Evolutionary conservation across 2,329 filamentous ascomycete genomes (phyloP).

Genomic region (Fusarium equiseti): DNA sequence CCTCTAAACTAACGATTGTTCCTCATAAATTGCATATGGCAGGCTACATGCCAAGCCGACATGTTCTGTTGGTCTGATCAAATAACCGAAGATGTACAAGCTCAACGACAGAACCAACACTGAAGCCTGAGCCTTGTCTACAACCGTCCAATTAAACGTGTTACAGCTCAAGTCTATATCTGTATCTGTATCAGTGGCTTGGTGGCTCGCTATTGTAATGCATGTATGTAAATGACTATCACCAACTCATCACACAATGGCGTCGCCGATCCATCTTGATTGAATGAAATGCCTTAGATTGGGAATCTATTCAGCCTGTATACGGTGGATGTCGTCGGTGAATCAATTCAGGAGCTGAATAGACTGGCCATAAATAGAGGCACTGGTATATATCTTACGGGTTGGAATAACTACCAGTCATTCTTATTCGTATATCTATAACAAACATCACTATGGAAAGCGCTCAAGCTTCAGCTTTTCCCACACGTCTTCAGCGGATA

Average conservation of each 20-base stretch:
- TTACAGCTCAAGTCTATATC: not conserved
- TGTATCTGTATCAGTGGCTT: constrained; percentile 19
- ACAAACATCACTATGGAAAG: constrained; percentile 2
- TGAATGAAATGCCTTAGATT: constrained; percentile 6
- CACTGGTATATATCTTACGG: not conserved
- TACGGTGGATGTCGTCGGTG: not conserved
- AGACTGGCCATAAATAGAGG: constrained; percentile 20
- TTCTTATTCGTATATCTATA: not conserved
- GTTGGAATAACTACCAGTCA: not conserved
- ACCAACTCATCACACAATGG: constrained; percentile 28
- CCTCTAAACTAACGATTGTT: not conserved
- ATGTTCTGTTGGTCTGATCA: not conserved
- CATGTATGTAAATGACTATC: constrained; percentile 1
- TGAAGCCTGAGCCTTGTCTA: not conserved
- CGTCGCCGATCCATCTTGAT: constrained; percentile 12
- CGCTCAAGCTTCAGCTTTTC: not conserved
- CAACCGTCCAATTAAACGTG: not conserved
- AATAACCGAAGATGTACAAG: constrained; percentile 21
- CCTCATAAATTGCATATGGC: not conserved
- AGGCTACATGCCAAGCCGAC: not conserved
- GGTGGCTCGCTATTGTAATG: constrained; percentile 16
- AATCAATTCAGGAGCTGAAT: not conserved
- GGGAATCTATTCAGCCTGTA: constrained; percentile 9
- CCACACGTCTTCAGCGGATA: constrained; percentile 36
- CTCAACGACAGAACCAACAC: not conserved